These are phyloP conservation scores for Fistulinella prunicolor DNA, from an alignment of 768 basidiomycete species.

Conservation along the genomic window DNA sequence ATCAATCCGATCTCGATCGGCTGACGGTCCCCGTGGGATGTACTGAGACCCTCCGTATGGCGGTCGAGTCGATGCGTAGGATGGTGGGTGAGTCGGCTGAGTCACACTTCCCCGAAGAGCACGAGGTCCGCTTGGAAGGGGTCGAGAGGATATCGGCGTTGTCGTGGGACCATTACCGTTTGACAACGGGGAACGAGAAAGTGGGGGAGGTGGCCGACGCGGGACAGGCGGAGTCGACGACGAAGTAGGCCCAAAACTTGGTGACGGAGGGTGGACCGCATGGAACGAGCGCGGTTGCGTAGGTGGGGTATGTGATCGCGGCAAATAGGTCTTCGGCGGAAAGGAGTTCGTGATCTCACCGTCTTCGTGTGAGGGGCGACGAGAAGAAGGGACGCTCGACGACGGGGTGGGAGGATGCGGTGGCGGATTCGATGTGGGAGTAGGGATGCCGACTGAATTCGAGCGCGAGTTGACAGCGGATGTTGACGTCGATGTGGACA, in stretches of 20 bases:
- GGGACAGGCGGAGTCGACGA: conserved; percentile 21
- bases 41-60: conserved; percentile 31
- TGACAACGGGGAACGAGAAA: conserved; percentile 30
- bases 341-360: conserved; percentile 47
- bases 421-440: conserved; percentile 3
- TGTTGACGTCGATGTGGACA: conserved; percentile 25
- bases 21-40: conserved; percentile 50
- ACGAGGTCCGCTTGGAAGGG: conserved; percentile 39
- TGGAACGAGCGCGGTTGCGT: conserved; percentile 49
- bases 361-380: conserved; percentile 46
- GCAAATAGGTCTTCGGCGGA: conserved; percentile 34
- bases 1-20: conserved; percentile 48
- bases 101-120: conserved; percentile 33
- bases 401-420: conserved; percentile 3
- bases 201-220: conserved; percentile 31
- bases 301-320: conserved; percentile 43
- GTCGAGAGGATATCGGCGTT: conserved; percentile 29
- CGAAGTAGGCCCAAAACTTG: conserved; percentile 23
- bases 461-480: conserved; percentile 23
- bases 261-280: conserved; percentile 23
- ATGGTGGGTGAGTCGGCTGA: conserved; percentile 20
- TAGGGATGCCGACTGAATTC: conserved; percentile 21
- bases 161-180: conserved; percentile 18
- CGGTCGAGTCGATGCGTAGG: conserved; percentile 18
- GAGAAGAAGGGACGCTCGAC: conserved; percentile 16